Base-by-base conservation (phyloP, 306 rosid genomes). In the Rosa lucieae region DNA sequence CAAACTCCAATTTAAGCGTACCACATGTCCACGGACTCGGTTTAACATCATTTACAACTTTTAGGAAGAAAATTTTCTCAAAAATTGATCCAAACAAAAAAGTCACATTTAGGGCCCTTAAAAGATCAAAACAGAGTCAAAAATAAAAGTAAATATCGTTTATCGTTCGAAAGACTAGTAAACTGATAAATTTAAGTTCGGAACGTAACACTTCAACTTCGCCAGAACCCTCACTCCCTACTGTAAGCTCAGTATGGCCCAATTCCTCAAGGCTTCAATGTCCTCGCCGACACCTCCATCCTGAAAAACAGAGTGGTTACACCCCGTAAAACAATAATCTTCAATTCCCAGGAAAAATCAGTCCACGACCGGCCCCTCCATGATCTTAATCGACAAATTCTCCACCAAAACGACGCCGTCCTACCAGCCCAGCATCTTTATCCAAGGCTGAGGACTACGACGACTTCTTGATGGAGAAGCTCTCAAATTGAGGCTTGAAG, bases 201-300 rank as follows among this genome's bases (percentile, higher is more conserved):
- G 26, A 23, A 23, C 26, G 26, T 23, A 23, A 23, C 26, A 23
- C 82, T 84, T 87, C 59, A 77, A 1, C 78, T 89, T 94, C 26
- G 90, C 82, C 56, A 97, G 96, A 76, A 90, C 87, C 91, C 92
- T 87, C 62, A 92, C 88, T 0, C 96, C 99, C 98, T 98, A 95
- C 51, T 96, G 84, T 68, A 89, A 87, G 32, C 78, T 91, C 77
- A 95, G 84, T 56, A 81, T 90, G 3, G 89, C 93, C 7, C 83
- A 84, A 0, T 85, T 83, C 76, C 62, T 62, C 47, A 95, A 23
- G 99, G 98, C 35, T 91, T 8, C 12, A 84, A 51, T 8, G 97
- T 95, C 81, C 86, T 88, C 39, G 97, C 94, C 26, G 93, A 72
- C 23, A 95, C 87, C 73, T 95, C 91, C 79, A 81, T 73, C 10